Conservation (phyloP, 2,329 filamentous ascomycete species). For the Colletotrichum sp. region DNA sequence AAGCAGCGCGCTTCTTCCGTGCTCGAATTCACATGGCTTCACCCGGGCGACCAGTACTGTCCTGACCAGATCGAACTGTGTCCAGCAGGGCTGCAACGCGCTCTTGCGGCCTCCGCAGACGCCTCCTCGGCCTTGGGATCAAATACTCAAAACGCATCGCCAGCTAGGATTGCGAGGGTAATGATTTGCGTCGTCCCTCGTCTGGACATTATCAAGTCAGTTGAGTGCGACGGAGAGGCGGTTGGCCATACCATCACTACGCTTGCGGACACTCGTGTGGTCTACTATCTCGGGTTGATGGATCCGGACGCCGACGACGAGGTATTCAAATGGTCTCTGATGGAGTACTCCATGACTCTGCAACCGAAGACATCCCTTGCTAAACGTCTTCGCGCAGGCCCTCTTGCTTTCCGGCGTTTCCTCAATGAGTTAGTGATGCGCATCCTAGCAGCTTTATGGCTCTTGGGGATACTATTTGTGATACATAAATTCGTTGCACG, state of each 20-base stretch:
- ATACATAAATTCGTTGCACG: background rate
- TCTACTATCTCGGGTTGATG: slow-evolving; percentile 32
- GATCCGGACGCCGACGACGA: slow-evolving; percentile 26
- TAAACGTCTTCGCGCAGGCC: background rate
- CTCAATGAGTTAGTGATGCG: background rate
- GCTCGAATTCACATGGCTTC: slow-evolving; percentile 28
- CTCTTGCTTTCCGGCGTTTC: background rate
- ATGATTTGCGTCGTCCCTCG: slow-evolving; percentile 35
- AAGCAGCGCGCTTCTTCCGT: slow-evolving; percentile 29
- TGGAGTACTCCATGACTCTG: slow-evolving; percentile 17
- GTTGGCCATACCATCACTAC: slow-evolving; percentile 22
- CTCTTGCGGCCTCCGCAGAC: background rate
- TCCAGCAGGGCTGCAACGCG: background rate
- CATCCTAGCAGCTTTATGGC: background rate
- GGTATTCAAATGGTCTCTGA: slow-evolving; percentile 21
- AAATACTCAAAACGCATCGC: background rate
- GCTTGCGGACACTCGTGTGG: slow-evolving; percentile 29
- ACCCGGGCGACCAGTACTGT: slow-evolving; percentile 30
- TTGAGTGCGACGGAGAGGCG: background rate
- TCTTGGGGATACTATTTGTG: background rate
- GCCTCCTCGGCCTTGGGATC: background rate
- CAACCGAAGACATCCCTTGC: background rate
- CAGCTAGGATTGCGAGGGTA: slow-evolving; percentile 27
- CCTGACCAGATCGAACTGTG: slow-evolving; percentile 25
- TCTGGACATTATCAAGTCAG: slow-evolving; percentile 20